A percentile compares a stretch with the other conserved stretches of the same genome.
Evolutionary conservation across 768 basidiomycete genomes (phyloP).

Genomic region (Trametes gibbosa): DNA sequence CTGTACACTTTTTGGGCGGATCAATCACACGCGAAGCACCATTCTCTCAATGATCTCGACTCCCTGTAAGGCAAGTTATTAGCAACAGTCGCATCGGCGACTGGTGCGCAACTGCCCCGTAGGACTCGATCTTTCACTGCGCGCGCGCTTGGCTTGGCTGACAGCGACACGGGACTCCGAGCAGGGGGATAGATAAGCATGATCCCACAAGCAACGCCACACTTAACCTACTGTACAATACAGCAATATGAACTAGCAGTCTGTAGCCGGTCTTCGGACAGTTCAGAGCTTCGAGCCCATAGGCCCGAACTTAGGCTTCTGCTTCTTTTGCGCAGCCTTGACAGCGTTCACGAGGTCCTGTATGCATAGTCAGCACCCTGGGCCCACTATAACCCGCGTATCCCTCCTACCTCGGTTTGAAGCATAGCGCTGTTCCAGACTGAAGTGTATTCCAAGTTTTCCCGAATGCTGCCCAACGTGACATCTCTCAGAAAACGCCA

Average conservation of each 20-base stretch:
- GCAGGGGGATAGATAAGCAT: too few species aligned
- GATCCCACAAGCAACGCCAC: background rate
- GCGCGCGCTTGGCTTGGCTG: too few species aligned
- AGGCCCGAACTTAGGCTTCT: conserved; percentile 14
- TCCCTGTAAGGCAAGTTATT: too few species aligned
- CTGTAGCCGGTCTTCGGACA: too few species aligned
- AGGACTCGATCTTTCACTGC: too few species aligned
- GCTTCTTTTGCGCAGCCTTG: conserved; percentile 20
- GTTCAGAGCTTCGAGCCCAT: conserved; percentile 18
- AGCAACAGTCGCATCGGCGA: too few species aligned
- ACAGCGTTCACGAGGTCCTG: conserved; percentile 22
- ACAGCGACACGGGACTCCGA: too few species aligned
- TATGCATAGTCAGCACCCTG: background rate
- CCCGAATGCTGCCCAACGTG: conserved; percentile 29
- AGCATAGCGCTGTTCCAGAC: conserved; percentile 55
- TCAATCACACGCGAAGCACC: too few species aligned
- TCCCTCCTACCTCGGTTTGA: conserved; percentile 43
- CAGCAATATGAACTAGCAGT: background rate
- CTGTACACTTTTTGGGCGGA: too few species aligned
- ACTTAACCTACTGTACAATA: conserved; percentile 3
- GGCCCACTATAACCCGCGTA: background rate
- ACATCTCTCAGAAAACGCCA: background rate
- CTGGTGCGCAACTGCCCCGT: too few species aligned
- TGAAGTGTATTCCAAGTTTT: conserved; percentile 56
- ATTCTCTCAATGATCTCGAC: too few species aligned